A percentile compares a stretch with the other conserved stretches of the same genome.
phyloP scores from a whole-genome alignment of 345 rosid species.

The Rhodomyrtus tomentosa region DNA sequence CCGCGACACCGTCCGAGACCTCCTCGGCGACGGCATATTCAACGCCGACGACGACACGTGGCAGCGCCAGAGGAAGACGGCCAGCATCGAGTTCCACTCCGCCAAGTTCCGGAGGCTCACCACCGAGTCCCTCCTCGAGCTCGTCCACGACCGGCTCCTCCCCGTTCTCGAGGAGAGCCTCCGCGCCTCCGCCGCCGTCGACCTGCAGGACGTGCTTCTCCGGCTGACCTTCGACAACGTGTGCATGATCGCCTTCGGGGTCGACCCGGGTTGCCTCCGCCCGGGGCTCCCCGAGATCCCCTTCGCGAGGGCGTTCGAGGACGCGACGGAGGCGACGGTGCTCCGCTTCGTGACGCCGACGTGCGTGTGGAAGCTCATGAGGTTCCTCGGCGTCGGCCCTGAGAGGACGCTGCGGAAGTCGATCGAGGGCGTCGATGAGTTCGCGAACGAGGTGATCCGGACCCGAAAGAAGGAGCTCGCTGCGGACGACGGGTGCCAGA shows the following conservation, averaged over 20 bases:
- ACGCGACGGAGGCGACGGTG: slow-evolving; percentile 69
- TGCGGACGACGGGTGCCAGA: slow-evolving; percentile 6
- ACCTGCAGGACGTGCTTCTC: slow-evolving; percentile 70
- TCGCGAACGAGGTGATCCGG: slow-evolving; percentile 64
- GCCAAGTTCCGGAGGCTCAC: slow-evolving; percentile 68
- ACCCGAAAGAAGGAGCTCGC: slow-evolving; percentile 70
- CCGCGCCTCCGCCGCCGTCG: slow-evolving; percentile 25
- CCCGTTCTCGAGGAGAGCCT: slow-evolving; percentile 55
- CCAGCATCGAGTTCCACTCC: slow-evolving; percentile 92
- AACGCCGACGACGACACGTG: slow-evolving; percentile 78
- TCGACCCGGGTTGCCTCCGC: slow-evolving; percentile 76
- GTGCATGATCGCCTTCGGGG: slow-evolving; percentile 92
- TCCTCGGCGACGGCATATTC: slow-evolving; percentile 85
- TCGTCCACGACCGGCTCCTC: slow-evolving; percentile 64
- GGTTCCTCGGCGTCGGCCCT: slow-evolving; percentile 45
- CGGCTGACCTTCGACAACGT: slow-evolving; percentile 87
- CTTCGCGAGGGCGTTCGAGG: slow-evolving; percentile 85
- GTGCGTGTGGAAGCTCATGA: slow-evolving; percentile 74
- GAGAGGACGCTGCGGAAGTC: slow-evolving; percentile 69
- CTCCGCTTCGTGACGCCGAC: slow-evolving; percentile 70
- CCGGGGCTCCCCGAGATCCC: slow-evolving; percentile 56
- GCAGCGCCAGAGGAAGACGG: slow-evolving; percentile 79
- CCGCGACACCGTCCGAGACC: slow-evolving; percentile 56
- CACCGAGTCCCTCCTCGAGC: slow-evolving; percentile 50
- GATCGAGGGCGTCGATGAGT: slow-evolving; percentile 62